These are phyloP conservation scores for Trichoderma arundinaceum DNA, from an alignment of 2,329 filamentous ascomycete genomes.

Conservation along the genomic window DNA sequence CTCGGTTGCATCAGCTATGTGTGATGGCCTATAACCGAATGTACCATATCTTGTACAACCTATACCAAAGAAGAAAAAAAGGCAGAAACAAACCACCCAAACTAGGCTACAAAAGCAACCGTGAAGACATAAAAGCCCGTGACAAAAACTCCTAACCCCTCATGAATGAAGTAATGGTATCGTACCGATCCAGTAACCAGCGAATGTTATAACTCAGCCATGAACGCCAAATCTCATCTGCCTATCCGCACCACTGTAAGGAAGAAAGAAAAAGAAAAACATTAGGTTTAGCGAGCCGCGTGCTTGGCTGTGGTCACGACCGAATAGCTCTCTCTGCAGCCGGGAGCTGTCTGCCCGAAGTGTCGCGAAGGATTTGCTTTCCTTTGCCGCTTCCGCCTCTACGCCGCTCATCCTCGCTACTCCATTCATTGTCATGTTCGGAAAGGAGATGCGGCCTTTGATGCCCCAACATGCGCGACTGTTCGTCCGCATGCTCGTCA, in stretches of 20 bases:
- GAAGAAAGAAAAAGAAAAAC: conserved; percentile 20
- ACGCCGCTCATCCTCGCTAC: conserved; percentile 54
- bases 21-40: conserved; percentile 33
- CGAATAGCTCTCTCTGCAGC: conserved; percentile 58
- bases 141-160: conserved; percentile 22
- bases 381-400: conserved; percentile 51
- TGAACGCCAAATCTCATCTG: conserved; percentile 35
- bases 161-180: conserved; percentile 37
- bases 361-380: conserved; percentile 54
- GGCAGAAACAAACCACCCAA: conserved; percentile 19
- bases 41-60: conserved; percentile 47
- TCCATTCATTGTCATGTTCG: conserved; percentile 46
- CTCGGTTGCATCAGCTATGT: conserved; percentile 23
- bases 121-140: background rate
- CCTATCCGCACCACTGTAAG: background rate
- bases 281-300: background rate
- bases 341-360: conserved; percentile 57
- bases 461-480: conserved; percentile 62
- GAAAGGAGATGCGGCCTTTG: conserved; percentile 43
- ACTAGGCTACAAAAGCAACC: conserved; percentile 13
- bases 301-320: conserved; percentile 30
- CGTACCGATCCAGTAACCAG: conserved; percentile 35
- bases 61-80: conserved; percentile 37
- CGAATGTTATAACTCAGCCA: conserved; percentile 35
- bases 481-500: conserved; percentile 56